Evolutionary conservation across 2,329 filamentous ascomycete genomes (phyloP).

Genomic region (Furcasterigmium sp.): DNA sequence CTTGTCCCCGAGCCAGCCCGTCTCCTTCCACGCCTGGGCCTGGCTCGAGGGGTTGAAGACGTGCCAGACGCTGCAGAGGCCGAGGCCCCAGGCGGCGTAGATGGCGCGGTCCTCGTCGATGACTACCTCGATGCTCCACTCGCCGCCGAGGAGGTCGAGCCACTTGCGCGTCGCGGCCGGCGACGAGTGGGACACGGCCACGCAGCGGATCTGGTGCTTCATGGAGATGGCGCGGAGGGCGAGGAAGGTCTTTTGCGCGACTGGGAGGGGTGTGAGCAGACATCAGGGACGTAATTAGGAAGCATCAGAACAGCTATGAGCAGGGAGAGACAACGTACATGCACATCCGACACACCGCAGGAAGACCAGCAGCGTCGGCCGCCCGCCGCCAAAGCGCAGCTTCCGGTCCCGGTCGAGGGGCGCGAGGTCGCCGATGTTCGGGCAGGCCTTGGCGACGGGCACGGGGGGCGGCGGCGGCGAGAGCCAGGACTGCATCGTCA

Average conservation of each 20-base stretch:
- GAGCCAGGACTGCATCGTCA: conserved; percentile 49
- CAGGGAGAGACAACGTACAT: conserved; percentile 32
- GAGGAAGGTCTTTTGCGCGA: conserved; percentile 53
- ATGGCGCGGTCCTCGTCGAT: conserved; percentile 51
- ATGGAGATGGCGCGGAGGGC: conserved; percentile 49
- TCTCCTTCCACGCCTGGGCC: conserved; percentile 47
- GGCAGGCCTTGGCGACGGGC: conserved; percentile 34
- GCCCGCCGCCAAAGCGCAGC: conserved; percentile 37
- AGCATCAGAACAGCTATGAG: not conserved
- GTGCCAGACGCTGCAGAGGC: conserved; percentile 43
- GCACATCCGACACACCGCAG: conserved; percentile 51
- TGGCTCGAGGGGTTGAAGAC: conserved; percentile 49
- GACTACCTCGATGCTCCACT: conserved; percentile 50
- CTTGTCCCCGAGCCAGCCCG: conserved; percentile 47
- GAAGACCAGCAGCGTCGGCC: conserved; percentile 43
- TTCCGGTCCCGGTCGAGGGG: conserved; percentile 40
- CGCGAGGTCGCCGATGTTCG: conserved; percentile 41
- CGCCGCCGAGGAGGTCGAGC: conserved; percentile 51
- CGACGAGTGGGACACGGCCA: conserved; percentile 57
- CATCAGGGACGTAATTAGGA: not conserved
- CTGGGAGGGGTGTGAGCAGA: conserved; percentile 19
- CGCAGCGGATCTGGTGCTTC: conserved; percentile 45
- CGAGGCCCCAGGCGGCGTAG: conserved; percentile 56
- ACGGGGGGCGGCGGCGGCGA: conserved; percentile 45
- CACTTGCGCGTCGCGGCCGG: conserved; percentile 49